Evolutionary conservation across 768 basidiomycete species (phyloP), one percentile per base, ranked within the genome.

Genomic region (Megacollybia marginata): DNA sequence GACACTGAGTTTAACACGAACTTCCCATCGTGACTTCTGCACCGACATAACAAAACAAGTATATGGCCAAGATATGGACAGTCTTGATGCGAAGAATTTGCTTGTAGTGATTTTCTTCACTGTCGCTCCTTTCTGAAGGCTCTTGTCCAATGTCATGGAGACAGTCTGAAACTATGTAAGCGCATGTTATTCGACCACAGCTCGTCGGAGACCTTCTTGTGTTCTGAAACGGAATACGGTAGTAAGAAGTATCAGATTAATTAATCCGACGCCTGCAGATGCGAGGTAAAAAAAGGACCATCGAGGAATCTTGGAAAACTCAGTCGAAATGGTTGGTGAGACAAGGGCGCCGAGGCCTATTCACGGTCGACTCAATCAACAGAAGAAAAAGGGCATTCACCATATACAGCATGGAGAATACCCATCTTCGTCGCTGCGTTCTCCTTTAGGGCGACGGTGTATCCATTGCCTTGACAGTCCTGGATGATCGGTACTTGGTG

Each of bases 261-360:
- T 34, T 32, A 75, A 38, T 0, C 81, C 75, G 15, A 88, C 42
- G 1, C 73, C 78, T 1, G 83, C 58, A 0, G 79, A 83, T 9
- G 65, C 63, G 33, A 85, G 68, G 58, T 80, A 87, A 57, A 85
- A 78, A 54, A 79, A 78, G 3, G 76, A 79, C 83, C 85, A 86
- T 42, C 66, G 66, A 0, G 52, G 57, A 33, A 69, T 51, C 33
- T 70, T 67, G 2, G 79, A 69, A 53, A 88, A 88, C 46, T 81
- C 76, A 0, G 87, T 89, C 0, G 86, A 72, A 1, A 80, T 70
- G 19, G 87, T 69, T 1, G 87, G 87, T 0, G 83, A 66, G 11
- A 67, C 58, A 12, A 82, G 59, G 9, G 80, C 79, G 0, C 81
- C 80, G n/a, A 63, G 51, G 40, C 69, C 60, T 61, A 40, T 23